Base-by-base conservation (phyloP, 495 filamentous ascomycete species). In the Neurospora sp. region DNA sequence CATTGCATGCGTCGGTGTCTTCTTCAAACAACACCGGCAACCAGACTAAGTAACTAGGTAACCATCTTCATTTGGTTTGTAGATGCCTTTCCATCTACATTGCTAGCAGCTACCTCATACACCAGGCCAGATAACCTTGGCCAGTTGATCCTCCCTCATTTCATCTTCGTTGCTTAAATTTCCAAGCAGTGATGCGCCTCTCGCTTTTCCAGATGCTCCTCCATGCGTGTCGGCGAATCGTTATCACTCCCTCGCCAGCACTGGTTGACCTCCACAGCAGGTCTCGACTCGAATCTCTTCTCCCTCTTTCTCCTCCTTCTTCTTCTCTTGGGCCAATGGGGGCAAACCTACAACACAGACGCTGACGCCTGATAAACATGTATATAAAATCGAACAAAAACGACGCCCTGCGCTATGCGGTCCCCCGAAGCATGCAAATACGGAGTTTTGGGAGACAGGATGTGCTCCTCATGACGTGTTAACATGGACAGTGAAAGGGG, bases 341-440 rank as follows among this genome's bases (percentile, higher is more conserved):
- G 14, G 22, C 2, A 61, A 61, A 35, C 27, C 53, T 61, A 61
- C 27, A 61, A 61, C 27, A 61, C 53, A 61, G 53, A 35, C 53
- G 53, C 27, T 18, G 53, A 61, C 53, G 27, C 53, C 53, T 61
- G 27, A 71, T 39, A 69, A 72, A 59, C 44, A 73, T 53, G 40
- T 68, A 74, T 72, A 73, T 59, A 73, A 61, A 40, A 61, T 35
- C 53, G 53, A 61, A 61, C 44, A 75, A 72, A 70, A 72, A 71
- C 70, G 77, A 75, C 78, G 77, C 78, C 78, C 45, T 70, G 74
- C 74, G 78, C 78, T 80, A 78, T 80, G 78, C 77, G 75, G 70
- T 73, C 44, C 69, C 72, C 47, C 35, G 68, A 73, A 76, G 72
- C 65, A 77, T 73, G 74, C 68, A 72, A 70, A 73, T n/a, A 74